phyloP scores from a whole-genome alignment of 352 stramenopile genomes.

The Aphanomyces euteiches region DNA sequence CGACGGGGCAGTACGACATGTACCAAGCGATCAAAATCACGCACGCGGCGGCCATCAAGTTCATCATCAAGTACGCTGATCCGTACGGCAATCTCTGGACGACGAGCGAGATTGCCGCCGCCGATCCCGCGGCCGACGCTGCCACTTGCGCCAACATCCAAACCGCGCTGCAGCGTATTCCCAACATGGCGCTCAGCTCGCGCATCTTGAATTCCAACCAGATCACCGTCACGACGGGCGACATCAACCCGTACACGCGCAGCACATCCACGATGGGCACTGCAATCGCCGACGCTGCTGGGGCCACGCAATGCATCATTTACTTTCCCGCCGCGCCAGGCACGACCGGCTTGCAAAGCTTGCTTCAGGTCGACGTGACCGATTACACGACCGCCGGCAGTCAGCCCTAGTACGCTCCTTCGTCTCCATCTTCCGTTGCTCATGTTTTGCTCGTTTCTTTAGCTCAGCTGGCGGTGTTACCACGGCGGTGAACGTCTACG shows the following conservation, averaged over 20 bases:
- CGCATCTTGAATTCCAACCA: slow-evolving; percentile 30
- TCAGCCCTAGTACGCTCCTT: slow-evolving; percentile 37
- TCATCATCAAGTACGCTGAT: slow-evolving; percentile 58
- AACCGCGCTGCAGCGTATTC: slow-evolving; percentile 42
- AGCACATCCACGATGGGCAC: slow-evolving; percentile 16
- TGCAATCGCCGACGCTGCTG: background rate
- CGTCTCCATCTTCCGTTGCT: background rate
- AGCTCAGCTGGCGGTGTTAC: background rate
- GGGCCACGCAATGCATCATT: slow-evolving; percentile 41
- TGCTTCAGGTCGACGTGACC: slow-evolving; percentile 47
- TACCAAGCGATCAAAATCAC: slow-evolving; percentile 39
- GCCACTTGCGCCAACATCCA: slow-evolving; percentile 41
- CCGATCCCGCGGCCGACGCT: background rate
- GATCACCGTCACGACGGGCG: slow-evolving; percentile 26
- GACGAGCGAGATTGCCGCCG: slow-evolving; percentile 44
- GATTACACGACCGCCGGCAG: slow-evolving; percentile 36
- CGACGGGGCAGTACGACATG: slow-evolving; percentile 52
- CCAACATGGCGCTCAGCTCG: slow-evolving; percentile 66
- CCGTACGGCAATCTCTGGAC: slow-evolving; percentile 66
- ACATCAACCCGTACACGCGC: slow-evolving; percentile 37
- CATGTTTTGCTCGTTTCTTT: background rate
- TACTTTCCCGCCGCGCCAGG: slow-evolving; percentile 50
- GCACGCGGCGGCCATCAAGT: background rate
- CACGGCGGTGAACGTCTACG: background rate
- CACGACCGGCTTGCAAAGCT: slow-evolving; percentile 53